Evolutionary conservation across 352 stramenopile species (phyloP).

Genomic region (Globisporangium nodosum): DNA sequence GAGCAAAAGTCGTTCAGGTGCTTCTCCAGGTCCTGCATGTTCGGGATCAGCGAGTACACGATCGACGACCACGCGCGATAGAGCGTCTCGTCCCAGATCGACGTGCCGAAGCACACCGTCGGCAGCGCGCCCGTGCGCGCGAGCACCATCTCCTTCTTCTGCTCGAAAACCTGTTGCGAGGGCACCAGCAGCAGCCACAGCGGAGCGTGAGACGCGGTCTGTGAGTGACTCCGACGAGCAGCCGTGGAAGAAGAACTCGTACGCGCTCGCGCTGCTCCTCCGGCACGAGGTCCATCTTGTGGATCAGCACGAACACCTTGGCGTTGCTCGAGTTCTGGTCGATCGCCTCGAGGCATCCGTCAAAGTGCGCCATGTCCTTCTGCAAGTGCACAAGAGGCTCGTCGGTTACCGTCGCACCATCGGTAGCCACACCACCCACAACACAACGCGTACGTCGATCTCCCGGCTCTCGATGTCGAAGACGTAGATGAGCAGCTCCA

Average conservation of each 20-base stretch:
- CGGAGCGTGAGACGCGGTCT: not conserved
- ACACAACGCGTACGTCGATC: slow-evolving; percentile 41
- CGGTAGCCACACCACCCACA: not conserved
- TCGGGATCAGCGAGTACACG: slow-evolving; percentile 99
- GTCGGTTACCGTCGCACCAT: too few species aligned
- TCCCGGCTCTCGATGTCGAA: slow-evolving; percentile 97
- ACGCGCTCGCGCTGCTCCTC: slow-evolving; percentile 79
- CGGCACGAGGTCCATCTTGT: slow-evolving; percentile 99
- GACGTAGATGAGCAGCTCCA: slow-evolving; percentile 98
- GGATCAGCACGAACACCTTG: slow-evolving; percentile 98
- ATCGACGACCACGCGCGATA: slow-evolving; percentile 99
- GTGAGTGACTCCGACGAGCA: not conserved
- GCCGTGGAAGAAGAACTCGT: slow-evolving; percentile 1
- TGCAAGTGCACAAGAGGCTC: slow-evolving; percentile 30
- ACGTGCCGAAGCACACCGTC: slow-evolving; percentile 94
- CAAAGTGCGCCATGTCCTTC: slow-evolving; percentile 98
- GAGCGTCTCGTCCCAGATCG: slow-evolving; percentile 99
- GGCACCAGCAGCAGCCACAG: not conserved
- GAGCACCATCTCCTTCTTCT: slow-evolving; percentile 93
- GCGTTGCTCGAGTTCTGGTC: slow-evolving; percentile 98
- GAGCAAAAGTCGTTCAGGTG: slow-evolving; percentile 97
- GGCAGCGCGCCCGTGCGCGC: slow-evolving; percentile 84
- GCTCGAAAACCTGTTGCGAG: slow-evolving; percentile 84
- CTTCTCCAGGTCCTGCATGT: slow-evolving; percentile 95
- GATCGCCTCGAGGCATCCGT: slow-evolving; percentile 96